These are phyloP conservation scores for Stemphylium vesicarium DNA, from an alignment of 2,329 filamentous ascomycete species.

Conservation along the genomic window DNA sequence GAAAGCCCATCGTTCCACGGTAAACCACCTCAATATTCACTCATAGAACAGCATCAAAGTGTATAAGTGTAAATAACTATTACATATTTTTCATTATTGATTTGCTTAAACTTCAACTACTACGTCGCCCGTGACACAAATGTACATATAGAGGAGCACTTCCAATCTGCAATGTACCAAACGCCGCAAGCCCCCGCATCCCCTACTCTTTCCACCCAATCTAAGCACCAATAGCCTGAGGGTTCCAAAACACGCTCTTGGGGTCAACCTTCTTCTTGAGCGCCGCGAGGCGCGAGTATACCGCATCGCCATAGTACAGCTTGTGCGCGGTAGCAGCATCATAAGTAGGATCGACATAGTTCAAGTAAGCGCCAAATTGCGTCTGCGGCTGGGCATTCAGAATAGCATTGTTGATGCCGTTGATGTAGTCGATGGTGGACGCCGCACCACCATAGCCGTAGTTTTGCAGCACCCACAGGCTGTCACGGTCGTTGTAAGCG, in stretches of 20 bases:
- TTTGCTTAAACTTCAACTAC: too few species aligned
- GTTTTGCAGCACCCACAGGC: conserved; percentile 49
- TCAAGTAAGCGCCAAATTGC: conserved; percentile 59
- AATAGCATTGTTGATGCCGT: conserved; percentile 52
- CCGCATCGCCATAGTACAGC: conserved; percentile 56
- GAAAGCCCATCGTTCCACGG: too few species aligned
- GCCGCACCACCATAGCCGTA: conserved; percentile 32
- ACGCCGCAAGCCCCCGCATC: background rate
- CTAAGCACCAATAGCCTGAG: conserved; percentile 44
- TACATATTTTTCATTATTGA: too few species aligned
- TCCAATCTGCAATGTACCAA: background rate
- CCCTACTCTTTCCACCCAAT: background rate
- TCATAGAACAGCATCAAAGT: too few species aligned
- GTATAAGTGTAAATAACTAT: too few species aligned
- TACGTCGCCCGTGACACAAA: too few species aligned
- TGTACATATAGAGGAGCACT: background rate
- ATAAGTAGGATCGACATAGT: conserved; percentile 61
- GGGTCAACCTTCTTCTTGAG: conserved; percentile 53
- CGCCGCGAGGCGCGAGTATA: conserved; percentile 42
- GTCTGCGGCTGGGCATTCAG: conserved; percentile 46
- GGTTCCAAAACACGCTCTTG: conserved; percentile 47
- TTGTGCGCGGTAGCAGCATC: conserved; percentile 56
- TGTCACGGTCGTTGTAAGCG: conserved; percentile 46
- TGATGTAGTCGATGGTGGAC: conserved; percentile 45
- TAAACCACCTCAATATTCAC: too few species aligned